A percentile compares a stretch with the other conserved stretches of the same genome.
Conservation (phyloP, 345 rosid species). For the Eucalyptus cloeziana region DNA sequence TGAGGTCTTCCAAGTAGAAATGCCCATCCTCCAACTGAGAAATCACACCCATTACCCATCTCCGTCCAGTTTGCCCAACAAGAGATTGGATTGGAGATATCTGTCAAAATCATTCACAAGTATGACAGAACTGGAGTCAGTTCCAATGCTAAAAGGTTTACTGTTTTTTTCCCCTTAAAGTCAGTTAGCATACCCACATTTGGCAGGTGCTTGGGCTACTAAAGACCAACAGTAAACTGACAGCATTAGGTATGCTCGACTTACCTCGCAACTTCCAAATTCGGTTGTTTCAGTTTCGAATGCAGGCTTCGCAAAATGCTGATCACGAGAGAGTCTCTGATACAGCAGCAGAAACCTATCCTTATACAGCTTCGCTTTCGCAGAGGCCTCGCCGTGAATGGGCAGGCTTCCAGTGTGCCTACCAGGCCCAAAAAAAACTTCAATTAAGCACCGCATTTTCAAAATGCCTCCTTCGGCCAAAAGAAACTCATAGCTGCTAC, state of each 20-base stretch:
- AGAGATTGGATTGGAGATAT: slow-evolving; percentile 79
- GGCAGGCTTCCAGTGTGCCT: slow-evolving; percentile 53
- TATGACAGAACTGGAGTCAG: not conserved
- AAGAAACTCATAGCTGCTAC: not conserved
- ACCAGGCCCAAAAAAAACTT: not conserved
- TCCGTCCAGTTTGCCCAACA: slow-evolving; percentile 58
- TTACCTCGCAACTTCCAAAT: slow-evolving; percentile 68
- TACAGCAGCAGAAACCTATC: slow-evolving; percentile 66
- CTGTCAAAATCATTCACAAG: slow-evolving; percentile 10
- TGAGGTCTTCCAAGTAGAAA: slow-evolving; percentile 83
- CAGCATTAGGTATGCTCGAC: not conserved
- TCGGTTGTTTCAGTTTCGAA: slow-evolving; percentile 49
- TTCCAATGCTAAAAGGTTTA: not conserved
- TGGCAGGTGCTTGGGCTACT: not conserved
- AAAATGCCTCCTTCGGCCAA: not conserved
- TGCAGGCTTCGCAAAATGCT: slow-evolving; percentile 64
- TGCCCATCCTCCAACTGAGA: slow-evolving; percentile 98
- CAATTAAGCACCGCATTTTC: not conserved
- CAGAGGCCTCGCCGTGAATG: slow-evolving; percentile 70
- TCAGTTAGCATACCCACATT: not conserved
- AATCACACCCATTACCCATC: slow-evolving; percentile 94
- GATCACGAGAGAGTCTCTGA: slow-evolving; percentile 80
- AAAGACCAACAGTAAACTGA: not conserved
- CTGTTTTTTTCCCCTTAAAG: not conserved
- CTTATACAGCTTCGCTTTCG: slow-evolving; percentile 57